Evolutionary conservation across 768 basidiomycete species (phyloP).

Genomic region (Pleurotus giganteus): DNA sequence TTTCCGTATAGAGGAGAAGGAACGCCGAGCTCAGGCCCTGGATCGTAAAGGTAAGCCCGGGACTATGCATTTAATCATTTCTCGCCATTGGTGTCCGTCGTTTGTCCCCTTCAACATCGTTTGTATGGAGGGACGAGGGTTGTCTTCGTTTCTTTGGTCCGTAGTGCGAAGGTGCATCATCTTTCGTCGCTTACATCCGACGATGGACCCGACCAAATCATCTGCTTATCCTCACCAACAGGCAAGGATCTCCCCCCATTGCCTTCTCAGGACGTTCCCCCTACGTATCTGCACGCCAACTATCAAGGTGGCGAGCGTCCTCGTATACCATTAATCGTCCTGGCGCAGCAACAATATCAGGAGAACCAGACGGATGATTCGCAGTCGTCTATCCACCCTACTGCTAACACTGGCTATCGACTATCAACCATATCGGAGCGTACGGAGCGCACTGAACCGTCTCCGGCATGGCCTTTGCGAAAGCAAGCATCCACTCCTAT

Average conservation of each 20-base stretch:
- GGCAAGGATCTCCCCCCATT: constrained; percentile 18
- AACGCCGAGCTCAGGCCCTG: constrained; percentile 55
- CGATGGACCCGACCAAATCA: not conserved
- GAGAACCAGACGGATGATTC: constrained; percentile 21
- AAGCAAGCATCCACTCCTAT: constrained; percentile 33
- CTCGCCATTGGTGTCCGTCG: constrained; percentile 17
- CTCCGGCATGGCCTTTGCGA: constrained; percentile 44
- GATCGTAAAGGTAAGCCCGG: constrained; percentile 83
- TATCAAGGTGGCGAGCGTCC: constrained; percentile 32
- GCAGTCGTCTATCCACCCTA: constrained; percentile 15
- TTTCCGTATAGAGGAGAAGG: constrained; percentile 59
- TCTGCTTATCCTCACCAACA: not conserved
- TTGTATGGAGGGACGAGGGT: constrained; percentile 15
- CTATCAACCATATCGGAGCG: constrained; percentile 68
- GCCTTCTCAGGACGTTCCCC: constrained; percentile 13
- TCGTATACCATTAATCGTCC: constrained; percentile 57
- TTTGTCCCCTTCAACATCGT: constrained; percentile 12
- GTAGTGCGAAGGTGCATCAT: constrained; percentile 70
- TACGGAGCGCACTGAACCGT: constrained; percentile 63
- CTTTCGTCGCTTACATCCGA: constrained; percentile 18
- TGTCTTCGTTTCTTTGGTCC: constrained; percentile 32
- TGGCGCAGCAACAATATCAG: constrained; percentile 52
- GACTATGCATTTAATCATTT: constrained; percentile 28
- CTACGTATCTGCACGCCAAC: constrained; percentile 4
- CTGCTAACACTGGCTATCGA: constrained; percentile 27